Percentiles rank a stretch among this genome's conserved stretches.
Evolutionary conservation across 2,329 filamentous ascomycete species (phyloP).

Genomic region (Ramularia endophylla): DNA sequence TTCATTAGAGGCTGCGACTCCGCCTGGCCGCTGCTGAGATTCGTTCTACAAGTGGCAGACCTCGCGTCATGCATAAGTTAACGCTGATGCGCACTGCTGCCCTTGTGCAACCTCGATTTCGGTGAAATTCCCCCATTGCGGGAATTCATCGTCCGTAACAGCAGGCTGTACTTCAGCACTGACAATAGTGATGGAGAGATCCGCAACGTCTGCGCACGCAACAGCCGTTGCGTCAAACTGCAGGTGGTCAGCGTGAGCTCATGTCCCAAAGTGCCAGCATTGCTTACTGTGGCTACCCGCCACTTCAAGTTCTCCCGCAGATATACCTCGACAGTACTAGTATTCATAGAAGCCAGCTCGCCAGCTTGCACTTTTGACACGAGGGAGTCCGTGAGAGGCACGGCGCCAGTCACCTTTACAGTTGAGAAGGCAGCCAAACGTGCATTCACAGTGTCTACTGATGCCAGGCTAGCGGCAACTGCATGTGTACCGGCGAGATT

Average conservation of each 20-base stretch:
- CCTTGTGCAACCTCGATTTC: background rate
- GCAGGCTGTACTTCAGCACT: slow-evolving; percentile 35
- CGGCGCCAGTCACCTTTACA: slow-evolving; percentile 33
- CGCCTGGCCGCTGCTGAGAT: too few species aligned
- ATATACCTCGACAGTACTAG: slow-evolving; percentile 25
- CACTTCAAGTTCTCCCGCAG: slow-evolving; percentile 30
- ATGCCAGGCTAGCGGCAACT: slow-evolving; percentile 29
- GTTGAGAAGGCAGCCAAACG: too few species aligned
- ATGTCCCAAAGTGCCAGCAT: background rate
- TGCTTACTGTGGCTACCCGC: slow-evolving; percentile 28
- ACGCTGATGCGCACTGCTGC: too few species aligned
- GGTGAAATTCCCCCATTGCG: slow-evolving; percentile 31
- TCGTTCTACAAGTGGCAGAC: too few species aligned
- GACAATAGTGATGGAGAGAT: slow-evolving; percentile 36
- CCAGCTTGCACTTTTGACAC: slow-evolving; percentile 29
- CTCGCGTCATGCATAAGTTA: too few species aligned
- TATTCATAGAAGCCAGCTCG: slow-evolving; percentile 30
- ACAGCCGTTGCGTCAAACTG: slow-evolving; percentile 35
- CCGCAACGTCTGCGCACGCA: slow-evolving; percentile 28
- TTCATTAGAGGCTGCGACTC: too few species aligned
- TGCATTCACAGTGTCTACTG: background rate
- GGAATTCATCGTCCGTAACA: slow-evolving; percentile 31
- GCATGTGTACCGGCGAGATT: slow-evolving; percentile 59
- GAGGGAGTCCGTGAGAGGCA: slow-evolving; percentile 42
- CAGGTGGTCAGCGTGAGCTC: background rate